These are phyloP conservation scores for Gnomoniopsis sp. DNA, from an alignment of 2,329 filamentous ascomycete species.

Conservation along the genomic window DNA sequence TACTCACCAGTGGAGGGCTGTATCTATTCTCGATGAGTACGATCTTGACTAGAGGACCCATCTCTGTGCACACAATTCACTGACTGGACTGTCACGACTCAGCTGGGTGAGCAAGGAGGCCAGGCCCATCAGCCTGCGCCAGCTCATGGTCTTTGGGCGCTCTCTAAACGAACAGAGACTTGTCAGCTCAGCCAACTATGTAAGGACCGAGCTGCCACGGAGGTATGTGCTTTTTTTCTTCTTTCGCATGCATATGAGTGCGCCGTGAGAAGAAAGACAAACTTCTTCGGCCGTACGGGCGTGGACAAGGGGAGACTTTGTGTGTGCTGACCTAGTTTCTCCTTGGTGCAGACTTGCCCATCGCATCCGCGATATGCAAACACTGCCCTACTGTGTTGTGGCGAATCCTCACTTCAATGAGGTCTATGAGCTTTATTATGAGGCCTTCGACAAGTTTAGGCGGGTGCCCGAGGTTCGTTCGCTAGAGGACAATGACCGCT, in stretches of 20 bases:
- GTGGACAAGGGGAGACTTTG: background rate
- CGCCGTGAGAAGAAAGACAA: background rate
- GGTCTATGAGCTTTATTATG: slow-evolving; percentile 95
- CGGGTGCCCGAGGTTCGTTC: slow-evolving; percentile 79
- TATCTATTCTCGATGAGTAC: slow-evolving; percentile 63
- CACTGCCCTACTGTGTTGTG: slow-evolving; percentile 89
- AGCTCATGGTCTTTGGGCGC: slow-evolving; percentile 95
- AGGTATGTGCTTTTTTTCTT: slow-evolving; percentile 56
- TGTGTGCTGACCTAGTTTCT: background rate
- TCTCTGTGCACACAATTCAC: background rate
- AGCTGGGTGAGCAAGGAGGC: slow-evolving; percentile 94
- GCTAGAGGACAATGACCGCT: slow-evolving; percentile 82
- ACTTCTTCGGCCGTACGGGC: background rate
- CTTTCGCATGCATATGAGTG: background rate
- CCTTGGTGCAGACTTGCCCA: slow-evolving; percentile 70
- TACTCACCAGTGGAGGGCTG: slow-evolving; percentile 56
- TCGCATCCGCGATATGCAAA: slow-evolving; percentile 95
- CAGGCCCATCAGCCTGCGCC: slow-evolving; percentile 90
- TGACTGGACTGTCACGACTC: slow-evolving; percentile 3
- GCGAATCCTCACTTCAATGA: slow-evolving; percentile 92
- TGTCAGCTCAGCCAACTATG: slow-evolving; percentile 95
- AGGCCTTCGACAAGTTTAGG: slow-evolving; percentile 89
- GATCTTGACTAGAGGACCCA: slow-evolving; percentile 21
- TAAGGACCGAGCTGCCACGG: slow-evolving; percentile 88
- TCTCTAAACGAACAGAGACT: slow-evolving; percentile 86